These are phyloP conservation scores for Phytophthora vignae DNA, from an alignment of 352 stramenopile species.

Conservation along the genomic window DNA sequence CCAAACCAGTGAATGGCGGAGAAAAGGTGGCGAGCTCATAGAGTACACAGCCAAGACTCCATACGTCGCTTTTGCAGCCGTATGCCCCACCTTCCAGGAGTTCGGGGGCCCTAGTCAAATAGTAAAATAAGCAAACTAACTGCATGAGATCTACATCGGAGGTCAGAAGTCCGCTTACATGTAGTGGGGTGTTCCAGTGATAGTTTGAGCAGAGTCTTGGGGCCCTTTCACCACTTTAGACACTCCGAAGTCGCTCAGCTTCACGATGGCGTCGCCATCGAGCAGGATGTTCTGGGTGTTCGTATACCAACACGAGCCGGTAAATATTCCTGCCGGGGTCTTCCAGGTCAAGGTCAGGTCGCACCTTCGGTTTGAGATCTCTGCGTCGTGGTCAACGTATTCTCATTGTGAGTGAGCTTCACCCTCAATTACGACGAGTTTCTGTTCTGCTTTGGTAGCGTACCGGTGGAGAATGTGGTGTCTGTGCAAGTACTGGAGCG, in stretches of 20 bases:
- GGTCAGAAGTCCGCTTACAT: slow-evolving; percentile 46
- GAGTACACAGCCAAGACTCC: slow-evolving; percentile 87
- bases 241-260: no score
- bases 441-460: neutral
- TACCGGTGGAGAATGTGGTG: slow-evolving; percentile 73
- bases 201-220: slow-evolving; percentile 57
- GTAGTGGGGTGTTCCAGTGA: slow-evolving; percentile 81
- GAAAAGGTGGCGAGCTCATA: slow-evolving; percentile 72
- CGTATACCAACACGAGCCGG: neutral
- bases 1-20: slow-evolving; percentile 69
- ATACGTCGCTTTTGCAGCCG: slow-evolving; percentile 80
- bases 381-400: slow-evolving; percentile 17
- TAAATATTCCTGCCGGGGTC: neutral
- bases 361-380: slow-evolving; percentile 58
- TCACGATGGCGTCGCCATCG: neutral
- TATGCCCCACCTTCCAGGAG: slow-evolving; percentile 73
- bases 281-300: no score
- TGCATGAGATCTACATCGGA: neutral
- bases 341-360: neutral
- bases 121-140: slow-evolving; percentile 1
- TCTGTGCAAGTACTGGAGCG: slow-evolving; percentile 68
- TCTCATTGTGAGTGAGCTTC: neutral
- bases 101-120: slow-evolving; percentile 64
- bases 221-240: no score
- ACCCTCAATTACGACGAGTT: neutral